Percentiles rank a stretch among this genome's conserved stretches.
phyloP scores from a whole-genome alignment of 352 stramenopile genomes.

The Phytophthora cactorum region DNA sequence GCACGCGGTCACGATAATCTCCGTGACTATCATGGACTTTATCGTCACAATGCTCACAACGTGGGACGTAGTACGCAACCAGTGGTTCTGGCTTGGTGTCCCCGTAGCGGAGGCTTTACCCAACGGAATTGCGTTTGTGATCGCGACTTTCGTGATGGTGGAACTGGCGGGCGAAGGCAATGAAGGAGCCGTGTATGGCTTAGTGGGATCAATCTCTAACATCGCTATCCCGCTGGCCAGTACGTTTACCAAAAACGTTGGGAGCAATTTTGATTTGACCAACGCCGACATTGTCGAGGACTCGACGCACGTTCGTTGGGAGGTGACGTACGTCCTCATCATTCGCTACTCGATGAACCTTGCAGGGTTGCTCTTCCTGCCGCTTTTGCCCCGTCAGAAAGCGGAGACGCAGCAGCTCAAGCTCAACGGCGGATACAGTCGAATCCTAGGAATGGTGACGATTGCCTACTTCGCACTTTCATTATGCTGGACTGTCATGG shows the following conservation, averaged over 20 bases:
- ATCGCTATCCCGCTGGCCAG: constrained; percentile 42
- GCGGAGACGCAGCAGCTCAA: constrained; percentile 47
- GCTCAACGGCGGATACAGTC: constrained; percentile 42
- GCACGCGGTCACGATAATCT: constrained; percentile 27
- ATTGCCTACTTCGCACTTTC: constrained; percentile 36
- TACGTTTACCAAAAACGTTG: constrained; percentile 42
- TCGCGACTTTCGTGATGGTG: constrained; percentile 49
- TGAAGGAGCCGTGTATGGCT: constrained; percentile 45
- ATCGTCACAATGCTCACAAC: constrained; percentile 38
- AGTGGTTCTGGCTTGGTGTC: constrained; percentile 56
- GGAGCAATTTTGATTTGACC: constrained; percentile 42
- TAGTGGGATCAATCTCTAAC: constrained; percentile 52
- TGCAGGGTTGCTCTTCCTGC: constrained; percentile 38
- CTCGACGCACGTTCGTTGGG: constrained; percentile 31
- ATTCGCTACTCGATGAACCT: constrained; percentile 46
- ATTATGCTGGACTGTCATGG: constrained; percentile 31
- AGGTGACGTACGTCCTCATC: constrained; percentile 49
- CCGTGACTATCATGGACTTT: constrained; percentile 37
- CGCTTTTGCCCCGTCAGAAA: constrained; percentile 51
- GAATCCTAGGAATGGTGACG: constrained; percentile 39
- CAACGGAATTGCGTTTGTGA: constrained; percentile 46
- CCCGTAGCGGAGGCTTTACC: constrained; percentile 40
- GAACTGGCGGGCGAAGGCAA: constrained; percentile 49
- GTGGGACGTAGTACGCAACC: constrained; percentile 49
- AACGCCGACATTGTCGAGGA: constrained; percentile 52